Percentiles rank a stretch among this genome's conserved stretches.
Conservation (phyloP, 148 eudicot species). For the Rhododendron molle region DNA sequence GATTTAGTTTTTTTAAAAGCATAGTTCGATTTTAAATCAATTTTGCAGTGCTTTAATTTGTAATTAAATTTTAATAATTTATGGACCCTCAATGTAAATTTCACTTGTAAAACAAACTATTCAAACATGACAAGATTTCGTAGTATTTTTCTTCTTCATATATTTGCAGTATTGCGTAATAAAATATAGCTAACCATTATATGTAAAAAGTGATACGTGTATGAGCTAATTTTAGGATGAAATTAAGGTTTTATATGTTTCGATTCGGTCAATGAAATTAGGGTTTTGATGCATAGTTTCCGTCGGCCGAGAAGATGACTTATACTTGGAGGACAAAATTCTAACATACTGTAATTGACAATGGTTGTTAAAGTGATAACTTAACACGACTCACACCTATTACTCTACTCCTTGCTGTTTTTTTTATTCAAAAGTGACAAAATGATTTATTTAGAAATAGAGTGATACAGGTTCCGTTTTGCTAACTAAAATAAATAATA, state of each 20-base stretch:
- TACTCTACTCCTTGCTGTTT: not conserved
- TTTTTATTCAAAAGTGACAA: not conserved
- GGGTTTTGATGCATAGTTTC: conserved; percentile 27
- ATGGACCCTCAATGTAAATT: not conserved
- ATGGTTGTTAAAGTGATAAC: too few species aligned
- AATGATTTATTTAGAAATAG: too few species aligned
- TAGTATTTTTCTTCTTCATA: not conserved
- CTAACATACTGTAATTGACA: too few species aligned
- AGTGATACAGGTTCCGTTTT: too few species aligned
- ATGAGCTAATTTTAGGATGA: not conserved
- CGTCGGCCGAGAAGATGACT: conserved; percentile 23
- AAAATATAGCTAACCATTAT: not conserved
- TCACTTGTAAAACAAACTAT: not conserved
- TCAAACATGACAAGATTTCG: not conserved
- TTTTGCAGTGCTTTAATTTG: not conserved
- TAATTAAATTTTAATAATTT: not conserved
- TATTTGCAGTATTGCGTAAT: too few species aligned
- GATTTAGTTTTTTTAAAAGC: not conserved
- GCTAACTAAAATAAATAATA: too few species aligned
- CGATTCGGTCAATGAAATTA: not conserved
- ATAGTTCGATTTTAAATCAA: not conserved
- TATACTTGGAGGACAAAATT: conserved; percentile 18
- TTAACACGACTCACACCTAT: not conserved
- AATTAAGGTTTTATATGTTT: too few species aligned
- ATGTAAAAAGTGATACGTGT: too few species aligned